These are phyloP conservation scores for Helotiales sp. DNA, from an alignment of 2,329 filamentous ascomycete genomes.

Conservation along the genomic window DNA sequence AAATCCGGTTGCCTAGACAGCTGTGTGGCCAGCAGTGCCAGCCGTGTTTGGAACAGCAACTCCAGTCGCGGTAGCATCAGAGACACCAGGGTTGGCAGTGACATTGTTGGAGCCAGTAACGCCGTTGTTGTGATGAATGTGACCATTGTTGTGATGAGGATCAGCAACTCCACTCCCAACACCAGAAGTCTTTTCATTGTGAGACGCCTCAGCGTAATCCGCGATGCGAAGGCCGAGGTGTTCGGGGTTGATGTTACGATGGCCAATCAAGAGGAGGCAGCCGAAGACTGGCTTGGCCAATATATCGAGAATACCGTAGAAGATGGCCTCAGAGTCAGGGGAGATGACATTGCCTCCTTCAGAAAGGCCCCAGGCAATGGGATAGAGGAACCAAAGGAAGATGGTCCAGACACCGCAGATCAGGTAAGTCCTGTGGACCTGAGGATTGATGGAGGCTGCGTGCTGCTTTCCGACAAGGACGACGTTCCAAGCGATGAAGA, in stretches of 20 bases:
- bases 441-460: constrained; percentile 52
- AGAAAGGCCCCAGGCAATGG: constrained; percentile 61
- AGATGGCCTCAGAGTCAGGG: constrained; percentile 63
- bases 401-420: constrained; percentile 58
- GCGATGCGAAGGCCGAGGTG: constrained; percentile 52
- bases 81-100: neutral
- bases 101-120: neutral
- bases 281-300: constrained; percentile 66
- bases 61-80: neutral
- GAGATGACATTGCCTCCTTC: constrained; percentile 67
- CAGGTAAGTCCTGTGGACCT: constrained; percentile 54
- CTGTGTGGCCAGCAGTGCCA: neutral
- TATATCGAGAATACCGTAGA: constrained; percentile 68
- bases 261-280: constrained; percentile 57
- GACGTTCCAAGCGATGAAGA: constrained; percentile 62
- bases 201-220: constrained; percentile 19
- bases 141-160: neutral
- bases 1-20: neutral
- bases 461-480: constrained; percentile 56
- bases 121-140: neutral
- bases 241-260: constrained; percentile 60
- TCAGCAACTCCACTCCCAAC: neutral
- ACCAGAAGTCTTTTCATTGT: neutral
- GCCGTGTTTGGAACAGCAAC: too few relatives aligned
- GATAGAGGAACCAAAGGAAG: constrained; percentile 64